phyloP scores from a whole-genome alignment of 805 yeast species.

The Debaryomyces castellii region DNA sequence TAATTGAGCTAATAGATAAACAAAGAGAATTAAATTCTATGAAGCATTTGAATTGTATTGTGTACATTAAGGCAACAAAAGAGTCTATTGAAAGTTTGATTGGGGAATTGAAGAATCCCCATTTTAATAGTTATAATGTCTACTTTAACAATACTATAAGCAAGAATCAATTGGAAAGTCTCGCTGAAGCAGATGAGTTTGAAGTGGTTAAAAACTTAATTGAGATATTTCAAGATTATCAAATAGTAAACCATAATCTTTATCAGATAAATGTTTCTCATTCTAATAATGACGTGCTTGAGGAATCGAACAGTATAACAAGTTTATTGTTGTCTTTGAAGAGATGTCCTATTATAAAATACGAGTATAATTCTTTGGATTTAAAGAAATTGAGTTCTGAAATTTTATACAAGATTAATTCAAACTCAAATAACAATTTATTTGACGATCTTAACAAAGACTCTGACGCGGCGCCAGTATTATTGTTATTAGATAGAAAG shows the following conservation, averaged over 20 bases:
- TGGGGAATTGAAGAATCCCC: slow-evolving; percentile 74
- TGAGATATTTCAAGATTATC: slow-evolving; percentile 84
- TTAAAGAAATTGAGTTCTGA: slow-evolving; percentile 67
- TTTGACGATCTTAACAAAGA: slow-evolving; percentile 63
- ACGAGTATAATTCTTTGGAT: slow-evolving; percentile 70
- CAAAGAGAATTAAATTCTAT: slow-evolving; percentile 64
- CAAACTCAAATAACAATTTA: slow-evolving; percentile 53
- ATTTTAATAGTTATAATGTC: slow-evolving; percentile 73
- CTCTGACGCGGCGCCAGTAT: slow-evolving; percentile 67
- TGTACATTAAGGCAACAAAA: slow-evolving; percentile 71
- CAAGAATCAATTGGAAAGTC: slow-evolving; percentile 75
- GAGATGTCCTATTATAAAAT: slow-evolving; percentile 75
- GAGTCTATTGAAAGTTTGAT: slow-evolving; percentile 60
- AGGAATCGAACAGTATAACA: slow-evolving; percentile 38
- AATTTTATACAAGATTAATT: slow-evolving; percentile 53
- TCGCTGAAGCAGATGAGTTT: slow-evolving; percentile 88
- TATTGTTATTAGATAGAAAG: slow-evolving; percentile 77
- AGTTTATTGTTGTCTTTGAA: slow-evolving; percentile 72
- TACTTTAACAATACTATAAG: slow-evolving; percentile 74
- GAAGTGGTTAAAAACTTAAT: slow-evolving; percentile 76
- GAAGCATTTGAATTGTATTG: slow-evolving; percentile 74
- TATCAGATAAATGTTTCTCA: slow-evolving; percentile 33
- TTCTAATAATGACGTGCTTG: slow-evolving; percentile 17
- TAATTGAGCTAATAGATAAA: slow-evolving; percentile 59
- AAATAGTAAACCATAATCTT: slow-evolving; percentile 68